Evolutionary conservation across 306 rosid genomes (phyloP).

Genomic region (Luffa aegyptiaca): DNA sequence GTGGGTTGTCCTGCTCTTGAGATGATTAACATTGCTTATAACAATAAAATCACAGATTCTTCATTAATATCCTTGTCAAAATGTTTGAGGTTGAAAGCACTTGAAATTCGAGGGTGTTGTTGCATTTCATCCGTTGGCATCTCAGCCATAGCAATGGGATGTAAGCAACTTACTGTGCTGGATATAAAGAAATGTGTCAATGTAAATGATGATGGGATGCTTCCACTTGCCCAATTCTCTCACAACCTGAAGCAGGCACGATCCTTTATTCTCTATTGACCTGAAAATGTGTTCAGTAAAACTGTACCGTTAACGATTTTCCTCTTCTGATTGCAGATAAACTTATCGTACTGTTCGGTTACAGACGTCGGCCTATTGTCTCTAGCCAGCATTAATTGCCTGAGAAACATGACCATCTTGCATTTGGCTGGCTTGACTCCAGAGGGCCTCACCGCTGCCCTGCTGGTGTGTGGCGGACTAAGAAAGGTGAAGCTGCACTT

Average conservation of each 20-base stretch:
- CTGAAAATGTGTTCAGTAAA: background rate
- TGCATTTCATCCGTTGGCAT: constrained; percentile 42
- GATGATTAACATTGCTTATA: constrained; percentile 52
- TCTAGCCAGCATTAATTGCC: constrained; percentile 41
- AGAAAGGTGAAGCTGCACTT: constrained; percentile 54
- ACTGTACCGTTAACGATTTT: background rate
- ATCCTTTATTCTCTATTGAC: background rate
- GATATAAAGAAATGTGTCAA: constrained; percentile 52
- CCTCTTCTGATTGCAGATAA: constrained; percentile 41
- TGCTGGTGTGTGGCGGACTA: constrained; percentile 36
- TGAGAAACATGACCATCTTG: constrained; percentile 42
- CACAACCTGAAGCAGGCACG: constrained; percentile 45
- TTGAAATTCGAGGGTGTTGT: constrained; percentile 55
- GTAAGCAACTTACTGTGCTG: constrained; percentile 40
- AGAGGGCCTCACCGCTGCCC: constrained; percentile 45
- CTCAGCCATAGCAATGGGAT: constrained; percentile 35
- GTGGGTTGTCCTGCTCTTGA: constrained; percentile 49
- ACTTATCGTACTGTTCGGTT: constrained; percentile 52
- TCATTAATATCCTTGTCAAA: constrained; percentile 45
- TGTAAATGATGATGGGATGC: constrained; percentile 44
- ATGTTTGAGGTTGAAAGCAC: constrained; percentile 35
- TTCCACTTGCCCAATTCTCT: constrained; percentile 39
- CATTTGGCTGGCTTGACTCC: constrained; percentile 50
- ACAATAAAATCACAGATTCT: constrained; percentile 37
- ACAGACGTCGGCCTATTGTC: constrained; percentile 58